Evolutionary conservation across 805 yeast species (phyloP).

Genomic region (Pichia manshurica): DNA sequence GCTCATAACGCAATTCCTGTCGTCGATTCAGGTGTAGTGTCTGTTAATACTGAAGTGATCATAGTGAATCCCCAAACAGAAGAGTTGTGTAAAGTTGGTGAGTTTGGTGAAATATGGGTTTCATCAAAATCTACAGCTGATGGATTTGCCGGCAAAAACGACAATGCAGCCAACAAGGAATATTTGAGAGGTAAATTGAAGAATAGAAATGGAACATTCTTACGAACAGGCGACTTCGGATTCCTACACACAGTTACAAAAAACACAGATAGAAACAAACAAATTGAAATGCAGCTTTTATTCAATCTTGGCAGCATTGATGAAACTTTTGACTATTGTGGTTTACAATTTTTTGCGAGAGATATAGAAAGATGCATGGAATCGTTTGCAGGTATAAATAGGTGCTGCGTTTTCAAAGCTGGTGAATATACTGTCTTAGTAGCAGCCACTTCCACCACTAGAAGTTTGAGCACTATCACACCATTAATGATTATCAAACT

Average conservation of each 20-base stretch:
- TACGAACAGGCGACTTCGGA: conserved; percentile 93
- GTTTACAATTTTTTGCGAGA: conserved; percentile 82
- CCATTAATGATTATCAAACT: conserved; percentile 79
- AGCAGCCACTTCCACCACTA: conserved; percentile 49
- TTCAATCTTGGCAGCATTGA: conserved; percentile 80
- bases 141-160: conserved; percentile 44
- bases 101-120: conserved; percentile 96
- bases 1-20: conserved; percentile 64
- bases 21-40: conserved; percentile 95
- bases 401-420: conserved; percentile 60
- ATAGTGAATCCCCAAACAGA: conserved; percentile 93
- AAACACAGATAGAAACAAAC: conserved; percentile 18
- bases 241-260: conserved; percentile 71
- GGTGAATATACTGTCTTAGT: conserved; percentile 75
- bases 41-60: conserved; percentile 88
- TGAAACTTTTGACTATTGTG: conserved; percentile 86
- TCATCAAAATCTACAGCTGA: conserved; percentile 77
- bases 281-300: conserved; percentile 60
- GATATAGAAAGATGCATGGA: conserved; percentile 75
- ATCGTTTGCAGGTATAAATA: conserved; percentile 35
- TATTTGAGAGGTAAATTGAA: conserved; percentile 57
- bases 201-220: conserved; percentile 56
- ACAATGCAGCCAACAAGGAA: conserved; percentile 35
- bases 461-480: conserved; percentile 63
- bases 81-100: conserved; percentile 76